phyloP scores from a whole-genome alignment of 768 basidiomycete genomes.

The Lactifluus hygrophoroides region DNA sequence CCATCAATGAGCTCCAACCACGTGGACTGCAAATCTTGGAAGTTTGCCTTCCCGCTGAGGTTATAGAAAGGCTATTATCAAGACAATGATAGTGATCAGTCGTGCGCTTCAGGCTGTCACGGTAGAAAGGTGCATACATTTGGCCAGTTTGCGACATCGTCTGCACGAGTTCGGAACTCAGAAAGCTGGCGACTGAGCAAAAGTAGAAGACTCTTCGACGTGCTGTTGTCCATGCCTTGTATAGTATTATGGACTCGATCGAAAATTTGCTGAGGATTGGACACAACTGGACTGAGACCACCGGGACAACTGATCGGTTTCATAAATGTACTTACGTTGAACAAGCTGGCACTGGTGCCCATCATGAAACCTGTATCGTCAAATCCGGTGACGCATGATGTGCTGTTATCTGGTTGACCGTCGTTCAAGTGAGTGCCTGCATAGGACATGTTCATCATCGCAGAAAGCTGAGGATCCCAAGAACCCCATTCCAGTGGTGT shows the following conservation, averaged over 20 bases:
- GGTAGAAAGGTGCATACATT: conserved; percentile 30
- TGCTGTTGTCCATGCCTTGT: conserved; percentile 29
- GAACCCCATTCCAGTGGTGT: conserved; percentile 64
- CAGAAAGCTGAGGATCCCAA: conserved; percentile 63
- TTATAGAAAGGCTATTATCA: conserved; percentile 39
- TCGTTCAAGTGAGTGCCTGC: conserved; percentile 57
- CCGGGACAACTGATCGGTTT: neutral
- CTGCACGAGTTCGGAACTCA: conserved; percentile 41
- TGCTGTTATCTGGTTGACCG: conserved; percentile 44
- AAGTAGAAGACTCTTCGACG: conserved; percentile 37
- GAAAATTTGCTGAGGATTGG: conserved; percentile 37
- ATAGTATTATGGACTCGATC: conserved; percentile 39
- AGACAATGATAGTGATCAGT: neutral
- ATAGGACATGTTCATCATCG: conserved; percentile 54
- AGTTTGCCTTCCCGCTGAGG: conserved; percentile 35
- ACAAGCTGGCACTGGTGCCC: conserved; percentile 64
- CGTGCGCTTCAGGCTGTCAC: neutral
- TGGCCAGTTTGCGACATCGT: conserved; percentile 65
- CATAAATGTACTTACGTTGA: conserved; percentile 37
- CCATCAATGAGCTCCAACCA: conserved; percentile 67
- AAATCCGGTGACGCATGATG: conserved; percentile 63
- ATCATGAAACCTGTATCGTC: conserved; percentile 70
- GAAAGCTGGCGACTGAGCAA: conserved; percentile 40
- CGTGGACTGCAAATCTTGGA: conserved; percentile 42
- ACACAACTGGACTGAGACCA: neutral